Evolutionary conservation across 768 basidiomycete species (phyloP).

Genomic region (Mycena alexandri): DNA sequence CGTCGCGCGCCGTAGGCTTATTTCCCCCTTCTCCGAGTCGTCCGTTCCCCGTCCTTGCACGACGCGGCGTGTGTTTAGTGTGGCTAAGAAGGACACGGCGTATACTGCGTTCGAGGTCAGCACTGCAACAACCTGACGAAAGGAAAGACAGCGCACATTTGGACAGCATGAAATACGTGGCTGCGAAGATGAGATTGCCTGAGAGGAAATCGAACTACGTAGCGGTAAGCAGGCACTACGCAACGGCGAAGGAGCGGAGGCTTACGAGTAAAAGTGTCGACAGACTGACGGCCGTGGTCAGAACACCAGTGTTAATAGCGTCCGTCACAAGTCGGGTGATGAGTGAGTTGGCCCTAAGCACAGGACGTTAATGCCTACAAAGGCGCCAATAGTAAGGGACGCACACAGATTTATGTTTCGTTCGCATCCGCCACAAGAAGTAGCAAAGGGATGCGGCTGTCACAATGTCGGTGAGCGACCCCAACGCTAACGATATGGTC

Average conservation of each 20-base stretch:
- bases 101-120: conserved; percentile 63
- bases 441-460: conserved; percentile 69
- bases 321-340: conserved; percentile 69
- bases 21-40: conserved; percentile 45
- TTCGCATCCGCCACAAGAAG: conserved; percentile 70
- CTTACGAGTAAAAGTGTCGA: conserved; percentile 70
- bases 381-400: not conserved
- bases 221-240: conserved; percentile 2
- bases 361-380: not conserved
- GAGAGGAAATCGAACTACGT: conserved; percentile 69
- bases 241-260: not conserved
- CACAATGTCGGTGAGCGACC: conserved; percentile 69
- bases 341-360: conserved; percentile 66
- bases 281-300: conserved; percentile 66
- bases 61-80: conserved; percentile 71
- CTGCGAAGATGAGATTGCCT: conserved; percentile 69
- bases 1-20: conserved; percentile 36
- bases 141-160: conserved; percentile 62
- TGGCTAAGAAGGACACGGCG: conserved; percentile 68
- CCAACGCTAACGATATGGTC: conserved; percentile 63
- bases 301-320: conserved; percentile 74
- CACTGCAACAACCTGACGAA: conserved; percentile 50
- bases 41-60: conserved; percentile 70
- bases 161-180: conserved; percentile 73
- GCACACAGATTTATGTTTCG: conserved; percentile 62